Evolutionary conservation across 106 monocot genomes (phyloP), one percentile per base, ranked within the genome.

Genomic region (Dendrobium catenatum): DNA sequence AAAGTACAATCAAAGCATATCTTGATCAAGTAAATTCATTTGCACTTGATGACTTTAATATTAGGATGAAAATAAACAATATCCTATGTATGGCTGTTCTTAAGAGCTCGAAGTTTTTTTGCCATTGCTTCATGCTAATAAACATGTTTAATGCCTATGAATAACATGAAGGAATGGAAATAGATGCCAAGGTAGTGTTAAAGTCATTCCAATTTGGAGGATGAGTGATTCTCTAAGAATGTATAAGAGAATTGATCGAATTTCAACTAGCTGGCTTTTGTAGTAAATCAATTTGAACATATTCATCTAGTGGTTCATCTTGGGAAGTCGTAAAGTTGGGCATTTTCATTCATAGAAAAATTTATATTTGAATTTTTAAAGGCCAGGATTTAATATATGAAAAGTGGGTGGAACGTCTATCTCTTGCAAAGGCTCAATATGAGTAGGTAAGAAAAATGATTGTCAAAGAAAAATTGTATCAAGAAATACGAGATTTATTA

Each of bases 401-500:
- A 3, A 37, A 37, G 37, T 37, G 37, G 37, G 37, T 2, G 37
- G 37, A 37, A 37, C 3, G 3, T 37, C 37, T 37, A 37, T 37
- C 37, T 37, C 37, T 18, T 3, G 47, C 26, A 24, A n/a, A 49
- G 16, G 72, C 59, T 11, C 31, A 68, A 29, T 24, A 47, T 79
- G 55, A 55, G 48, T 51, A 15, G 42, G 33, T 64, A 75, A 49
- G 41, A 75, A 80, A 84, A 54, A 42, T 13, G 48, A 31, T n/a
- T 84, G 75, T 61, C 61, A 29, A 79, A 75, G 56, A 80, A 84
- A 37, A 37, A 37, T 37, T 47, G 80, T 75, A 33, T 1, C n/a
- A 13, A 64, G 76, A 84, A 76, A 78, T 42, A 47, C 26, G 4
- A 80, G 66, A 15, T 46, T 7, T 19, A 9, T 76, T 33, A 59